Base-by-base conservation (phyloP, 352 stramenopile species). In the Pilasporangium apinafurcum region DNA sequence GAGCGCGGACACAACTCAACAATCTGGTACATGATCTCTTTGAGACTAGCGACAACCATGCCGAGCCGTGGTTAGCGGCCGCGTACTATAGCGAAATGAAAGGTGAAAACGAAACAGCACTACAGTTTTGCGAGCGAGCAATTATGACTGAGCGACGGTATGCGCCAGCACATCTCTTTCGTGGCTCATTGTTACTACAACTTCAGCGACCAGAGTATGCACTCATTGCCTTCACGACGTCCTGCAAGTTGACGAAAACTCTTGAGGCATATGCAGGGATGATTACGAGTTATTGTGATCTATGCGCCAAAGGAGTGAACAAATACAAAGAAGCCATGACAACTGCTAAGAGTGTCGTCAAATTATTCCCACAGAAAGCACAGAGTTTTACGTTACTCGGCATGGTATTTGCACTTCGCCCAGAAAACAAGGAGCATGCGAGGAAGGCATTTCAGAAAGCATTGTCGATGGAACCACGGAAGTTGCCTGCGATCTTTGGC, bases 71-170 rank as follows among this genome's bases (percentile, higher is more conserved):
- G 77, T 68, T 92, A 30, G 81, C 81, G 29, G 81, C 77, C 6
- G 72, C 73, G 18, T 89, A 79, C 39, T 84, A 84, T 38, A 82
- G 68, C 26, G 75, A 87, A 13, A 54, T 87, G 37, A 92, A 89
- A 35, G 68, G 60, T 16, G 81, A 92, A 35, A 53, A 72, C 37
- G 71, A 89, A 31, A 68, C 60, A 6, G 81, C 81, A 3, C 41
- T 90, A 17, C 72, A 90, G 52, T 79, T 90, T 35, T 82, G 62
- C 18, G 77, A 92, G 27, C 68, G 75, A 17, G 73, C 81, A 17
- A 73, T 92, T 21, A 22, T 46, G 10, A 56, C 57, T 27, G 43
- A 71, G 24, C 49, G 59, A 29, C 44, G 48, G 29, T 65, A 78
- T 37, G 66, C 74, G 7, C 65, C 68, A 0, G 77, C 73, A 16